Evolutionary conservation across 768 basidiomycete genomes (phyloP).

Genomic region (Rhodotorula graminis): DNA sequence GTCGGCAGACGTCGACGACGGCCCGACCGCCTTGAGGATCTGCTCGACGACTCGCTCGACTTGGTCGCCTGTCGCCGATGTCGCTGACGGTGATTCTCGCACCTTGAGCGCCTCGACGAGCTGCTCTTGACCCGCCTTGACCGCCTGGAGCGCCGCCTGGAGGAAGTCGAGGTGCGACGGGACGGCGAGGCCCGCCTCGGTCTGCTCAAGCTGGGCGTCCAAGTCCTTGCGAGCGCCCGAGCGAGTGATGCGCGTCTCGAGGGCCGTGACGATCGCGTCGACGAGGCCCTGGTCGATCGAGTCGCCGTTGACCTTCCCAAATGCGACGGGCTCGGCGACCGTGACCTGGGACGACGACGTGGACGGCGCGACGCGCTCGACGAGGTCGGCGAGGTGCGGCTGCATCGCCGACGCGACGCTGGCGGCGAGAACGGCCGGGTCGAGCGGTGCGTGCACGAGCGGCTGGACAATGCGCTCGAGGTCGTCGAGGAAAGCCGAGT

Average conservation of each 20-base stretch:
- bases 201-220: background rate
- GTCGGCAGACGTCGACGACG: background rate
- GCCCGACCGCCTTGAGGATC: background rate
- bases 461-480: constrained; percentile 6
- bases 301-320: background rate
- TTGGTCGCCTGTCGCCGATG: too few relatives aligned
- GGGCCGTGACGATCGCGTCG: background rate
- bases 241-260: too few relatives aligned
- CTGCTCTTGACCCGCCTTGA: background rate
- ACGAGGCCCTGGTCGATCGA: background rate
- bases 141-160: background rate
- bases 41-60: background rate
- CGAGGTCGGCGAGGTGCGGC: background rate
- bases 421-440: background rate
- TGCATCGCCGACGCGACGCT: background rate
- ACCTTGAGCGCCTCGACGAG: background rate
- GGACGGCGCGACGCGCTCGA: background rate
- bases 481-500: constrained; percentile 14
- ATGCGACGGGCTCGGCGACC: background rate
- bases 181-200: background rate
- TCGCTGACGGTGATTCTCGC: background rate
- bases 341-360: background rate
- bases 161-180: background rate
- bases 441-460: background rate
- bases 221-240: background rate